Base-by-base conservation (phyloP, 345 rosid genomes). In the Physaria fendleri region DNA sequence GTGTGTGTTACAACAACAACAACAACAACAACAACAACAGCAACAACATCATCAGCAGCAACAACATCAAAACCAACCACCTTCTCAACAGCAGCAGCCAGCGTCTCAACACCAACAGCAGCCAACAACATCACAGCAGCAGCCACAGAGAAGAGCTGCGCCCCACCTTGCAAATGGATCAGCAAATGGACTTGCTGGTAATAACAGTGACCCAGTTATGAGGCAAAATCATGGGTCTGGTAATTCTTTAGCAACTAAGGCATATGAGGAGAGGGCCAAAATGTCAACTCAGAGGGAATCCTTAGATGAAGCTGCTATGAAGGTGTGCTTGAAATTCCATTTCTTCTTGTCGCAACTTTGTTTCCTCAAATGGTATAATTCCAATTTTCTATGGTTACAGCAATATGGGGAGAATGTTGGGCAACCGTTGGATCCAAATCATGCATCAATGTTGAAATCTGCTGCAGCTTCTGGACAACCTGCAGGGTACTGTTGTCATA, bases 231-330 rank as follows among this genome's bases (percentile, higher is more conserved):
- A 90, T 61, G 94, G 81, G 66, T 69, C 95, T 74, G 93, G 85
- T 50, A 87, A 77, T 84, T 89, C 90, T 54, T 43, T 92, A 74
- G 88, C 90, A 18, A 81, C 81, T 53, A 92, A 84, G 75, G 78
- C 90, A 82, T 92, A 85, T n/a, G 96, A 85, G 80, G 97, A 92
- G 56, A 78, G 84, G 51, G 72, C 83, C 41, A 92, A 92, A 66
- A 28, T 77, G 59, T 91, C 98, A 23, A 74, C 64, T 59, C 95
- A 81, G 74, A 85, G 98, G 79, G 98, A 92, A 74, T 71, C 89
- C 25, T 67, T 89, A 78, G 95, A 90, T 54, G 97, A 92, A 63
- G 74, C 85, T 10, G 71, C 87, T 34, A 85, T 83, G 75, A 89
- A 92, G 89, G 98, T 45, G 46, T 46, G 15, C 23, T 53, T 50